These are phyloP conservation scores for Populus deltoides DNA, from an alignment of 345 rosid species.

Conservation along the genomic window DNA sequence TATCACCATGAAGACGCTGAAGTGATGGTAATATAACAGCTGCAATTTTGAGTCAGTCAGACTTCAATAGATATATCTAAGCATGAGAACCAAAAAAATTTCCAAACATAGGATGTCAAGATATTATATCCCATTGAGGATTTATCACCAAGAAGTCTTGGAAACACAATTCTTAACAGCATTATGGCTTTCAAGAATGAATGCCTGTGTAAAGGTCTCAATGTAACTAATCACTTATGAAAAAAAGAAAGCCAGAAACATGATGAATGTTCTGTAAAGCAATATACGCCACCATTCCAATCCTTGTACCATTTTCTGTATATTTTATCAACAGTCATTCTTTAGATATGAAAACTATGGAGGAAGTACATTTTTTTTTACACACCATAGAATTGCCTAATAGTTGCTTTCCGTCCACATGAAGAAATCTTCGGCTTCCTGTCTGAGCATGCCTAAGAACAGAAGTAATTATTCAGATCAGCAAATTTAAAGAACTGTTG, in stretches of 20 bases:
- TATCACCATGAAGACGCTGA: constrained; percentile 23
- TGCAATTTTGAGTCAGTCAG: constrained; percentile 15
- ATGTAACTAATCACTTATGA: not conserved
- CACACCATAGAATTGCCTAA: constrained; percentile 32
- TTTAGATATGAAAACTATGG: not conserved
- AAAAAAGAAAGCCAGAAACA: not conserved
- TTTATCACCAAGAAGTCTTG: not conserved
- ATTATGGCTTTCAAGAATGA: not conserved
- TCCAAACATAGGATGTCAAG: not conserved
- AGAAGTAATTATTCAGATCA: not conserved
- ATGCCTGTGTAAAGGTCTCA: not conserved
- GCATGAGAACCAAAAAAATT: not conserved
- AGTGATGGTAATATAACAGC: constrained; percentile 33
- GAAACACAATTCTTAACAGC: not conserved
- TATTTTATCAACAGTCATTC: not conserved
- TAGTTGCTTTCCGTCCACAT: constrained; percentile 23
- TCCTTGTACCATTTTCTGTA: not conserved
- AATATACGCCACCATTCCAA: not conserved
- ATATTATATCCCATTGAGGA: not conserved
- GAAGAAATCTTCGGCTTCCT: constrained; percentile 21
- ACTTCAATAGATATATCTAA: not conserved
- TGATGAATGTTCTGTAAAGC: not conserved
- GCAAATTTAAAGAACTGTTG: not conserved
- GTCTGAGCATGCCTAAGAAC: constrained; percentile 24
- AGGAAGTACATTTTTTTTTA: not conserved